These are phyloP conservation scores for Chlamydomonas applanata DNA, from an alignment of 139 green algal species.

Conservation along the genomic window DNA sequence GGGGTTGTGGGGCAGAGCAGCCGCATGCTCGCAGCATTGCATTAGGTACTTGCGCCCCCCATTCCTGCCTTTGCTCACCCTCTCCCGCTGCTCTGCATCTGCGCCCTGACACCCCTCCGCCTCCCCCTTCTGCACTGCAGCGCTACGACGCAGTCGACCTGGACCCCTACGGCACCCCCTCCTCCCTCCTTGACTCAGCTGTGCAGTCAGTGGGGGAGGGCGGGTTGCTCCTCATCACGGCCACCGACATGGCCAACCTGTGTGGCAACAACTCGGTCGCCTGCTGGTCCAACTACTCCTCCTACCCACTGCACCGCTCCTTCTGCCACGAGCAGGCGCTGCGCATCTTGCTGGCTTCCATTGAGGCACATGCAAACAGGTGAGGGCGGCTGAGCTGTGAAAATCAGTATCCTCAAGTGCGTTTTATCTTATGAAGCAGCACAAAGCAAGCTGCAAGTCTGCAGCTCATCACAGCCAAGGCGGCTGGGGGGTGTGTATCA, in stretches of 20 bases:
- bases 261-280: conserved; percentile 87
- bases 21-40: not conserved
- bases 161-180: conserved; percentile 95
- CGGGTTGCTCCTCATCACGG: conserved; percentile 91
- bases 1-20: no score
- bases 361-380: conserved; percentile 73
- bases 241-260: conserved; percentile 97
- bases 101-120: not conserved
- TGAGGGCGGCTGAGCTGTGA: not conserved
- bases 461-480: no score
- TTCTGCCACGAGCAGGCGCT: conserved; percentile 96
- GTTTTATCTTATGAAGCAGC: no score
- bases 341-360: conserved; percentile 88
- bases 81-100: not conserved
- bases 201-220: conserved; percentile 90
- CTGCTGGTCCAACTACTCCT: conserved; percentile 94
- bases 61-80: not conserved
- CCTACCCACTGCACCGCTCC: conserved; percentile 84
- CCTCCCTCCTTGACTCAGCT: conserved; percentile 85
- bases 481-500: no score
- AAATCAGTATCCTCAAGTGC: no score
- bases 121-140: conserved; percentile 25
- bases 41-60: not conserved
- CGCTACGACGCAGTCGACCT: conserved; percentile 92
- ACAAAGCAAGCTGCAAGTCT: no score